Conservation (phyloP, 371 early-diverging fungal species). For the Dichotomocladium elegans region DNA sequence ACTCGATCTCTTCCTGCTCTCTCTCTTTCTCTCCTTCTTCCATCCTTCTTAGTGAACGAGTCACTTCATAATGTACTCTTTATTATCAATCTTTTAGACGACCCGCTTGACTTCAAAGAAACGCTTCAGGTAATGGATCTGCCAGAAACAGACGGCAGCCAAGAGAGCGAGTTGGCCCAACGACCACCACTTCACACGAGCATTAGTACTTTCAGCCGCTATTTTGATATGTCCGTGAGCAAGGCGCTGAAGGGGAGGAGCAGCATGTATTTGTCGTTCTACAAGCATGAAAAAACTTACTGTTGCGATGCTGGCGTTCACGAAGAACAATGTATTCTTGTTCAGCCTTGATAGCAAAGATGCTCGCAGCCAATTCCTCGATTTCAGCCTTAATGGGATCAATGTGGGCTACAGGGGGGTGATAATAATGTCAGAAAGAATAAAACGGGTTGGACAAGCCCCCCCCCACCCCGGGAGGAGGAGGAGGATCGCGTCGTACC, state of each 20-base stretch:
- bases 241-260: too few species aligned
- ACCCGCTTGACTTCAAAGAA: conserved; percentile 78
- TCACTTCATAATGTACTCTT: too few species aligned
- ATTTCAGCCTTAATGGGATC: conserved; percentile 70
- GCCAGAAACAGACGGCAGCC: conserved; percentile 63
- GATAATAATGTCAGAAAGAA: too few species aligned
- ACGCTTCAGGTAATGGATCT: conserved; percentile 69
- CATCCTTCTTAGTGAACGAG: too few species aligned
- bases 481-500: too few species aligned
- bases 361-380: conserved; percentile 59
- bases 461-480: too few species aligned
- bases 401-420: conserved; percentile 41
- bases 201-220: conserved; percentile 78
- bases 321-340: conserved; percentile 72
- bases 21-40: too few species aligned
- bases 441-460: too few species aligned
- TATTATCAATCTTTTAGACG: too few species aligned
- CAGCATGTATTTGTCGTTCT: neutral
- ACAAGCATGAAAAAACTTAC: conserved; percentile 42
- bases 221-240: too few species aligned
- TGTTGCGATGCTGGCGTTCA: conserved; percentile 67
- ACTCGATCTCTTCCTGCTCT: too few species aligned
- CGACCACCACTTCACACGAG: conserved; percentile 81
- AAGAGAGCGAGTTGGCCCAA: conserved; percentile 60
- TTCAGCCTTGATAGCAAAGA: conserved; percentile 66